Percentiles rank a stretch among this genome's conserved stretches.
Evolutionary conservation across 2,329 filamentous ascomycete genomes (phyloP).

Genomic region (Colletotrichum destructivum): DNA sequence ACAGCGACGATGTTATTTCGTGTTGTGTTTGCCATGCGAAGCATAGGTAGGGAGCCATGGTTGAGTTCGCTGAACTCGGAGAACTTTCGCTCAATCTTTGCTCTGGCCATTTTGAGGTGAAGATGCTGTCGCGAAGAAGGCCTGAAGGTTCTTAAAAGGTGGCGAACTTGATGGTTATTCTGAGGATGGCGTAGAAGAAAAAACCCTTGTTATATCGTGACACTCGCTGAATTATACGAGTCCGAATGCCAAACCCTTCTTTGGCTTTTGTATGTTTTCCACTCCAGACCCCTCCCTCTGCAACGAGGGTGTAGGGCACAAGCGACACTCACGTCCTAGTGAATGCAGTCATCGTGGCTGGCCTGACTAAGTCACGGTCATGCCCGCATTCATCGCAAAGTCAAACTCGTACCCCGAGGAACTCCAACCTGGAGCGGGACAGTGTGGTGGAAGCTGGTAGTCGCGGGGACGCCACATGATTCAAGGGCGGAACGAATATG

Average conservation of each 20-base stretch:
- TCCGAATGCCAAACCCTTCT: neutral
- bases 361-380: neutral
- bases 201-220: neutral
- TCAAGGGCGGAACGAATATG: neutral
- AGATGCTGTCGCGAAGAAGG: too few relatives aligned
- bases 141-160: neutral
- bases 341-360: neutral
- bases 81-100: neutral
- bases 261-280: neutral
- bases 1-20: constrained; percentile 59
- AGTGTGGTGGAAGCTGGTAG: constrained; percentile 1
- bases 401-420: neutral
- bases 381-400: constrained; percentile 9
- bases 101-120: neutral
- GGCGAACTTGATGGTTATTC: neutral
- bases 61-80: constrained; percentile 4
- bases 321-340: neutral
- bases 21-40: constrained; percentile 27
- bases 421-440: constrained; percentile 11
- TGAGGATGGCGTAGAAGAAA: neutral
- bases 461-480: constrained; percentile 20
- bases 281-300: neutral
- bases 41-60: constrained; percentile 31
- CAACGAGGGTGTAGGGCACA: neutral
- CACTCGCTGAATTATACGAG: neutral